phyloP scores from a whole-genome alignment of 2,329 filamentous ascomycete species.

The Sphaerostilbella broomeana region DNA sequence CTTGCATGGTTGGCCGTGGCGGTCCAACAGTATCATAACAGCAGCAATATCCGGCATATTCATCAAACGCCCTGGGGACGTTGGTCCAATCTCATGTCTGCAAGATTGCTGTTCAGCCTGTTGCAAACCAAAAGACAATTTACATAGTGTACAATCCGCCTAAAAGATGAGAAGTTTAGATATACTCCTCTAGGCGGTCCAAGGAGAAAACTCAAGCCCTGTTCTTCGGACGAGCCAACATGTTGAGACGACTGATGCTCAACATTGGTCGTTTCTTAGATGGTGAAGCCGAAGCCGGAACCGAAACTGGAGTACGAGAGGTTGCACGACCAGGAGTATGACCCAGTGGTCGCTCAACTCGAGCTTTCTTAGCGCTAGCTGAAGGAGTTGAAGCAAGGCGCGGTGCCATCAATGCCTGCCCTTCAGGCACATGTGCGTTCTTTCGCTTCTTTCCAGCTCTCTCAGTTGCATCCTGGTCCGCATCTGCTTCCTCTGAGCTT shows the following conservation, averaged over 20 bases:
- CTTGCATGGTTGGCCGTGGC: constrained; percentile 6
- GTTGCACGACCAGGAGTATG: constrained; percentile 15
- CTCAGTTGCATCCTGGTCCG: constrained; percentile 39
- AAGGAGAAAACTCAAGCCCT: constrained; percentile 42
- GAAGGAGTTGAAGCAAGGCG: constrained; percentile 36
- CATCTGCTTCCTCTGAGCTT: constrained; percentile 50
- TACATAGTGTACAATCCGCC: neutral
- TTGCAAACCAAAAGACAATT: neutral
- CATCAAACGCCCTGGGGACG: no score
- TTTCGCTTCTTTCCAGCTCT: constrained; percentile 55
- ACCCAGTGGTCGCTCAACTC: constrained; percentile 21
- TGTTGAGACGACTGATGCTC: constrained; percentile 53
- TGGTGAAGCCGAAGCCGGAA: constrained; percentile 32
- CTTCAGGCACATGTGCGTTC: constrained; percentile 41
- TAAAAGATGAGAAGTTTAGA: no score
- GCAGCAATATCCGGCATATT: neutral
- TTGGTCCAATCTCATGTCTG: no score
- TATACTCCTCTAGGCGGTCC: no score
- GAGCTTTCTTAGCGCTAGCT: constrained; percentile 30
- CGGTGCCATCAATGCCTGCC: constrained; percentile 46
- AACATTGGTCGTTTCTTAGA: constrained; percentile 47
- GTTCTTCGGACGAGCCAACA: constrained; percentile 55
- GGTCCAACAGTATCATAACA: constrained; percentile 4
- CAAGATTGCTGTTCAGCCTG: no score
- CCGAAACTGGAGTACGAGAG: no score